Evolutionary conservation across 331 rosid species (phyloP), one percentile per base, ranked within the genome.

Genomic region (Ulmus americana): DNA sequence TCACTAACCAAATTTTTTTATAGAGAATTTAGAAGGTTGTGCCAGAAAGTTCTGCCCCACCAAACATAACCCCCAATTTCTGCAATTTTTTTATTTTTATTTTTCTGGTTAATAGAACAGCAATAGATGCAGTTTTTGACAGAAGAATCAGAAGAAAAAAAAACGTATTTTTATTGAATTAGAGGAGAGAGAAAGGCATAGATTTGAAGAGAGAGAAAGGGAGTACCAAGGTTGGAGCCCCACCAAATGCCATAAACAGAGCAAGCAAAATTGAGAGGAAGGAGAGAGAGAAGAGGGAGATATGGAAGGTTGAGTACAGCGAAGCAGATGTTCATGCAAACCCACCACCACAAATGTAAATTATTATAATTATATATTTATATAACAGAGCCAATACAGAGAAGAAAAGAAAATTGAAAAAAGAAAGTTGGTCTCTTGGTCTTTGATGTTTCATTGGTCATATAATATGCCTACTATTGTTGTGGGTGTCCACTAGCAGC

Each of bases 401-500:
- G 67, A 62, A 44, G 5, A 12, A 71, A n/a, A 28, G 64, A 65
- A 58, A 45, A 0, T 20, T 20, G 22, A 65, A 51, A 7, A 69
- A 55, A 75, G 77, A 77, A 46, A 62, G 76, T 43, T 76, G 65
- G 80, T 71, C 76, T 68, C 61, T 70, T 73, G 55, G 67, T 58
- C 63, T 71, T 76, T 76, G 81, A 81, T 68, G 65, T 70, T 76
- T 81, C 70, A 87, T 80, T 80, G 84, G 84, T 75, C 85, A 77
- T 46, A 7, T 78, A 12, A 54, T 50, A 54, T 20, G 54, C 62
- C 71, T 74, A 12, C 76, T 65, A 46, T 80, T 77, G 81, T 74
- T 68, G 88, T 84, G 91, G 96, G 89, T 56, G 59, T 87, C 96
- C 95, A 84, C 89, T 66, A 55, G 87, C 91, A 86, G 86, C 86